These are phyloP conservation scores for Tetraselmis striata DNA, from an alignment of 139 green algal species.

Conservation along the genomic window DNA sequence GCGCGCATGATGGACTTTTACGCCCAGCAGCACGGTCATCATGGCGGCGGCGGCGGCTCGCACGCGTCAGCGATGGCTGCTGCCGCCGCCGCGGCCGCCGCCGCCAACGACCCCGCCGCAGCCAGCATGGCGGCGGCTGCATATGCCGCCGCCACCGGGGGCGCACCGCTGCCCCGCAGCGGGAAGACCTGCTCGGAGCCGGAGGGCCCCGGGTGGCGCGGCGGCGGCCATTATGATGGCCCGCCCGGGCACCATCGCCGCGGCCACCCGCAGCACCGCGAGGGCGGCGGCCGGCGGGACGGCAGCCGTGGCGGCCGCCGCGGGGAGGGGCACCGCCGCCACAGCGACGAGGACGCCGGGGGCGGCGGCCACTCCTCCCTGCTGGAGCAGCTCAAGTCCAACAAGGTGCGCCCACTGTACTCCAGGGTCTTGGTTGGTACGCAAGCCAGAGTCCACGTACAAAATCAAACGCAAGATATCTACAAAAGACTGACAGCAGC, in stretches of 20 bases:
- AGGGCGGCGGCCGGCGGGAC: neutral
- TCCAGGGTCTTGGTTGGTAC: no score
- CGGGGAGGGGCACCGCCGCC: conserved; percentile 16
- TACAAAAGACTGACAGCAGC: no score
- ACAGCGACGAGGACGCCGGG: conserved; percentile 10
- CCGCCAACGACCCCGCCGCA: conserved; percentile 1
- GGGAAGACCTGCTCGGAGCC: neutral
- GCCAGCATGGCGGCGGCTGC: conserved; percentile 5
- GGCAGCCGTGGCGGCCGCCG: conserved; percentile 2
- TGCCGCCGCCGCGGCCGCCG: conserved; percentile 6
- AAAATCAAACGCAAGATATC: no score
- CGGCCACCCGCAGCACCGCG: neutral
- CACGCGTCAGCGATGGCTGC: conserved; percentile 18
- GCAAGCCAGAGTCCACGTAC: no score
- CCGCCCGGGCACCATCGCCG: conserved; percentile 7
- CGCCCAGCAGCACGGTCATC: neutral
- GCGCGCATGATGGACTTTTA: conserved; percentile 21
- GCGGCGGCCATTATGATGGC: conserved; percentile 4
- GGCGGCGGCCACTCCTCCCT: conserved; percentile 29
- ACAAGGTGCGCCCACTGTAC: conserved; percentile 29
- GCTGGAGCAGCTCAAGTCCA: conserved; percentile 75
- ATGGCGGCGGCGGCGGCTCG: neutral
- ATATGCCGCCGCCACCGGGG: neutral
- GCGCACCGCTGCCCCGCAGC: neutral
- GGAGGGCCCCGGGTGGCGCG: neutral